Evolutionary conservation across 257 asterid genomes (phyloP).

Genomic region (Salvia miltiorrhiza): DNA sequence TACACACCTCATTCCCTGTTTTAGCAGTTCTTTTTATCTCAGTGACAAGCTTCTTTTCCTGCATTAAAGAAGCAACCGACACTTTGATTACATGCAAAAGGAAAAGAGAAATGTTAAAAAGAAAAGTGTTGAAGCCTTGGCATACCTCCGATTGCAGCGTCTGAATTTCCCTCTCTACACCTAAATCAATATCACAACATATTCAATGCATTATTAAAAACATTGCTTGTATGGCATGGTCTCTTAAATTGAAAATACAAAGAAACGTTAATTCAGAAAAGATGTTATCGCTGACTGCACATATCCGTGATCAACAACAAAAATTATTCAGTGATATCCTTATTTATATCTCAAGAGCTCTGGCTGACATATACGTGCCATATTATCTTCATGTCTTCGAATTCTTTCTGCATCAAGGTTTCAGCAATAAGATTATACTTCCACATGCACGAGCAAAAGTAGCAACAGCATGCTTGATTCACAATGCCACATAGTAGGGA

Average conservation of each 20-base stretch:
- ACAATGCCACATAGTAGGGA: too few relatives aligned
- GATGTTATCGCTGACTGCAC: background rate
- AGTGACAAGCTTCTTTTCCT: conserved; percentile 92
- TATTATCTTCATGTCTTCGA: too few relatives aligned
- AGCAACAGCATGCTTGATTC: too few relatives aligned
- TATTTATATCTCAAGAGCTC: background rate
- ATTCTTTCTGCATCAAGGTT: too few relatives aligned
- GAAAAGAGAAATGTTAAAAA: background rate
- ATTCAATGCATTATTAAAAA: background rate
- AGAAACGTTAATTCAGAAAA: background rate
- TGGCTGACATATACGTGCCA: too few relatives aligned
- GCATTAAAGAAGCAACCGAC: conserved; percentile 22
- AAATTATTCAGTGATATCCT: background rate
- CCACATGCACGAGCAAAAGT: too few relatives aligned
- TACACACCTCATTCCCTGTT: conserved; percentile 93
- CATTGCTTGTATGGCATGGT: background rate
- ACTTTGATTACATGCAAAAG: background rate
- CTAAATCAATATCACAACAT: conserved; percentile 33
- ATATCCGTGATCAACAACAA: background rate
- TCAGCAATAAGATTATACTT: too few relatives aligned
- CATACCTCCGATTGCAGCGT: conserved; percentile 72
- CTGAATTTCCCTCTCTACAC: conserved; percentile 75
- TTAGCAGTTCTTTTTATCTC: conserved; percentile 95
- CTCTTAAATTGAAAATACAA: background rate
- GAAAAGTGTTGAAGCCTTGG: background rate